phyloP scores from a whole-genome alignment of 257 asterid species.

The Fraxinus cuspidata region DNA sequence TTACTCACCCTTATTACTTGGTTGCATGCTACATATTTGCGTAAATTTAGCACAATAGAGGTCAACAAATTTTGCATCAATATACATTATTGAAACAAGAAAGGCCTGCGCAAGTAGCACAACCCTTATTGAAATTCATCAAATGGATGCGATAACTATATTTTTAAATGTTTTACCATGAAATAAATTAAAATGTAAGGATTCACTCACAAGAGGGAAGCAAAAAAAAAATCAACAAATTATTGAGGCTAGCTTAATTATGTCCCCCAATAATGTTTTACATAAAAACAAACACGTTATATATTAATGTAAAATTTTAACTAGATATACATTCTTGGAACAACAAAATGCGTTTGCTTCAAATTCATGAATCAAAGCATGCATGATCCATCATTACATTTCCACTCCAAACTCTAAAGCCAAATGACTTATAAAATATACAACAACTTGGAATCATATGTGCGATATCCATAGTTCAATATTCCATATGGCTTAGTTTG shows the following conservation, averaged over 20 bases:
- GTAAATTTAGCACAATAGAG: too few species aligned
- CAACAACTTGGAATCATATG: not conserved
- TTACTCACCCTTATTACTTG: too few species aligned
- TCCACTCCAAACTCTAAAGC: too few species aligned
- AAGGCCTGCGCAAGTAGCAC: too few species aligned
- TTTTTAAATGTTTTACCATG: too few species aligned
- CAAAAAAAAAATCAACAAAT: not conserved
- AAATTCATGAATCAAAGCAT: too few species aligned
- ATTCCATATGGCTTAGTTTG: not conserved
- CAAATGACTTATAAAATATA: not conserved
- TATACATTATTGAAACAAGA: too few species aligned
- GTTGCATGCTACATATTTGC: too few species aligned
- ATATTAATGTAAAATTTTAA: not conserved
- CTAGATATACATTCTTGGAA: not conserved
- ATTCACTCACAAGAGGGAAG: not conserved
- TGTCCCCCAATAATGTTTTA: not conserved
- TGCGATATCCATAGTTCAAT: not conserved
- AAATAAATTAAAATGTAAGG: too few species aligned
- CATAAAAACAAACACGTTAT: not conserved
- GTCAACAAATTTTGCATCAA: too few species aligned
- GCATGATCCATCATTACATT: not conserved
- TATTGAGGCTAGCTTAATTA: not conserved
- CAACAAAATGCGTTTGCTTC: not conserved
- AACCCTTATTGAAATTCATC: not conserved
- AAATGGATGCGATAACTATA: not conserved